phyloP scores from a whole-genome alignment of 108 stramenopile species.

The Cyclotella baltica region DNA sequence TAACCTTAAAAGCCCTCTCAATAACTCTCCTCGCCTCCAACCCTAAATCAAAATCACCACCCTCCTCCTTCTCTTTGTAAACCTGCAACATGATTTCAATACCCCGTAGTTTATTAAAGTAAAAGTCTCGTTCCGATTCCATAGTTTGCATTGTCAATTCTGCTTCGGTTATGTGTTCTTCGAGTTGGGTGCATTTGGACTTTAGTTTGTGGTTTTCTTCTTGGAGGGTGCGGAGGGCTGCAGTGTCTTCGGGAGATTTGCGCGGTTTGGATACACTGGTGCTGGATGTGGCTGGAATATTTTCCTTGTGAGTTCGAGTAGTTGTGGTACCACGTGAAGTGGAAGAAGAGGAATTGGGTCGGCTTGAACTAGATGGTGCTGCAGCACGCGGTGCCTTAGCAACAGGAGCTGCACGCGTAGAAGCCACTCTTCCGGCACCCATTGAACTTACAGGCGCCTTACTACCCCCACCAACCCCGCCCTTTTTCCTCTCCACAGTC shows the following conservation, averaged over 20 bases:
- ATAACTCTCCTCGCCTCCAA: conserved; percentile 45
- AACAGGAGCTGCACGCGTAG: neutral
- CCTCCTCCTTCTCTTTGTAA: conserved; percentile 75
- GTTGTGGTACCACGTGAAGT: conserved; percentile 15
- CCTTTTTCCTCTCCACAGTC: conserved; percentile 31
- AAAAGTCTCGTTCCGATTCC: conserved; percentile 95
- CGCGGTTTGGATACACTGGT: neutral
- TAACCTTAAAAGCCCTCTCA: conserved; percentile 78
- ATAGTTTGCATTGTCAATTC: conserved; percentile 67
- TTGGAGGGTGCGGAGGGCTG: conserved; percentile 23
- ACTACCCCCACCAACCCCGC: conserved; percentile 13
- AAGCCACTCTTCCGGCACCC: no score
- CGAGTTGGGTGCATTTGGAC: conserved; percentile 63
- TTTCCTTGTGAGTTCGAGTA: conserved; percentile 22
- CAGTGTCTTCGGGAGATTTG: conserved; percentile 2
- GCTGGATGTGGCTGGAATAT: conserved; percentile 8
- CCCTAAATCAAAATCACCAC: conserved; percentile 27
- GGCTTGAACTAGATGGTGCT: neutral
- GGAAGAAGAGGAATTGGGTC: conserved; percentile 1
- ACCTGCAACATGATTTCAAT: conserved; percentile 94
- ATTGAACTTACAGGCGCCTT: no score
- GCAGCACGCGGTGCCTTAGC: neutral
- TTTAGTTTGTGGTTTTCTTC: conserved; percentile 53
- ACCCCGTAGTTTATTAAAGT: conserved; percentile 96
- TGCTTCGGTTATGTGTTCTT: conserved; percentile 52